Evolutionary conservation across 2,329 filamentous ascomycete species (phyloP).

Genomic region (Elsinoe fawcettii): DNA sequence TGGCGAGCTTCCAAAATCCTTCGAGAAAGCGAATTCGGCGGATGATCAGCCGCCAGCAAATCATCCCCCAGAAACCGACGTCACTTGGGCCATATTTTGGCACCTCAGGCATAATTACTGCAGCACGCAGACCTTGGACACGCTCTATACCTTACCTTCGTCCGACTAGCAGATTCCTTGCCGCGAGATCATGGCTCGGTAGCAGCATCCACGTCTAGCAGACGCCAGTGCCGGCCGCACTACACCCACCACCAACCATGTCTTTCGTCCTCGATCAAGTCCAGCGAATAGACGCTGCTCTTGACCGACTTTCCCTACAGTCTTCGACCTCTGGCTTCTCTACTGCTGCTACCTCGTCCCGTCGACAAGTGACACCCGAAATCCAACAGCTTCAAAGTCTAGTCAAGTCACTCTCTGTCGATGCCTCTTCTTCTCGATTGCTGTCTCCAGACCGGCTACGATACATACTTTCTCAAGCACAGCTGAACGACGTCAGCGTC

Average conservation of each 20-base stretch:
- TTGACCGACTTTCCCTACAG: conserved; percentile 50
- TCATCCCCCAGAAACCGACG: background rate
- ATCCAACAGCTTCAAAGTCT: conserved; percentile 25
- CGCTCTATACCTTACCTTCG: background rate
- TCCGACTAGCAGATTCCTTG: background rate
- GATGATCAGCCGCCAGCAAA: conserved; percentile 9
- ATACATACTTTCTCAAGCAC: conserved; percentile 15
- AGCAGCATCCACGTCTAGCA: background rate
- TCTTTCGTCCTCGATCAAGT: conserved; percentile 41
- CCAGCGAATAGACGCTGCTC: conserved; percentile 49
- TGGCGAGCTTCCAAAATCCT: background rate
- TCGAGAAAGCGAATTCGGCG: conserved; percentile 2
- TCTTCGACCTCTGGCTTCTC: conserved; percentile 20
- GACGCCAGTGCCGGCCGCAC: background rate
- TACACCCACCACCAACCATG: conserved; percentile 22
- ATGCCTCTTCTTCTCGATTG: conserved; percentile 16
- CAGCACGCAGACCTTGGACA: background rate
- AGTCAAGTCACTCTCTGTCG: conserved; percentile 18
- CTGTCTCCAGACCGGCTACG: conserved; percentile 15
- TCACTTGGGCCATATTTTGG: background rate
- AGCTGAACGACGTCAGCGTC: conserved; percentile 3
- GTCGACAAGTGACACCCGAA: conserved; percentile 22
- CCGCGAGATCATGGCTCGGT: background rate
- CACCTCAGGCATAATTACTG: background rate
- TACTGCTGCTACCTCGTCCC: background rate